Base-by-base conservation (phyloP, 306 rosid species). In the Arachis stenosperma region DNA sequence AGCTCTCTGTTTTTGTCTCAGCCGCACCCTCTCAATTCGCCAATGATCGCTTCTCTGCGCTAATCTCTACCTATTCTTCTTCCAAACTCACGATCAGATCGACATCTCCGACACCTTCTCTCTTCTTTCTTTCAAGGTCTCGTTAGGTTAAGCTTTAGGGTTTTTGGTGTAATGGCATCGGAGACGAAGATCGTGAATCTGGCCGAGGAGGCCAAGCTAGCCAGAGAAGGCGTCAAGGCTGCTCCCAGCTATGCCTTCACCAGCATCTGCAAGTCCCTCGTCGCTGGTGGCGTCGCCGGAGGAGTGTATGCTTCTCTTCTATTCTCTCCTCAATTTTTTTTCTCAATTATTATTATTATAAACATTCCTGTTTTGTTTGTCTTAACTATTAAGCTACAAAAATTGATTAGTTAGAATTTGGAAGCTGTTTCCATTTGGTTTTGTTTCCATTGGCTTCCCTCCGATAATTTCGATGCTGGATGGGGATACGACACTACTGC, bases 211-310 rank as follows among this genome's bases (percentile, higher is more conserved):
- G 90, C 98, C 41, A 92, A 92, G 88, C 89, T 92, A 22, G 89
- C 96, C 2, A 79, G 88, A 47, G 98, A 88, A 57, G 93, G 89
- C 60, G 98, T 92, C 22, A 87, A 79, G 78, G 83, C 94, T 41
- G 83, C 94, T 47, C 96, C 89, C 2, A 85, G 83, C 75, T 73
- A 83, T 54, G 96, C 96, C 2, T 54, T 85, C 10, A 75, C 75
- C 7, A 87, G 82, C 61, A 82, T 90, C 81, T 90, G 90, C 90
- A 92, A 88, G 79, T 92, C 96, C 79, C 92, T 92, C 54, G 78
- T 88, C 36, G 98, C 98, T 5, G 96, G 98, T 54, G 98, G 98
- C 59, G 90, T 92, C 61, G 98, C 98, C 8, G 98, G 98, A 36
- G 98, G 96, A 77, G 88, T 92, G 98, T 92, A 62, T 81, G 98